Conservation (phyloP, 148 eudicot species). For the Amaranthus hypochondriacus region DNA sequence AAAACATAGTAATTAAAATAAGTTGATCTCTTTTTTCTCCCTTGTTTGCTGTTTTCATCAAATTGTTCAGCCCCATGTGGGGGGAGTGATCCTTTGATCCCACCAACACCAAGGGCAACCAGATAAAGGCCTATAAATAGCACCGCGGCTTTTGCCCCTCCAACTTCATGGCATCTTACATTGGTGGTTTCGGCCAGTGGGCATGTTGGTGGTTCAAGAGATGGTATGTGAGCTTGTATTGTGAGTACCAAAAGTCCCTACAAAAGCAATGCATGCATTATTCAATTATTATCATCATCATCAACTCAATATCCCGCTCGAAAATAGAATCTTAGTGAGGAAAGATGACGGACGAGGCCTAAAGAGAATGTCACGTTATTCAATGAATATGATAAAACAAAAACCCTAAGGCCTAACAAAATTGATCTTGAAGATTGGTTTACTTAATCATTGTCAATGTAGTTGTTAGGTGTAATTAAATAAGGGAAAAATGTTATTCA, state of each 20-base stretch:
- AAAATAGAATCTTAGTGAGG: no score
- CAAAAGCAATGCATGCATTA: no score
- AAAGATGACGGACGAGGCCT: neutral
- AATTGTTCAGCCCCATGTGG: slow-evolving; percentile 92
- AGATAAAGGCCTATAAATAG: slow-evolving; percentile 68
- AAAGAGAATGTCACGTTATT: no score
- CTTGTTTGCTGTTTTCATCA: slow-evolving; percentile 55
- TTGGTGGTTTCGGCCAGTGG: slow-evolving; percentile 9
- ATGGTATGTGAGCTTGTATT: slow-evolving; percentile 60
- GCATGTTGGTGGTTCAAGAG: slow-evolving; percentile 66
- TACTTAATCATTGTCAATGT: no score
- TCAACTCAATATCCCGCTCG: no score
- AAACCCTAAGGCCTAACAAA: no score
- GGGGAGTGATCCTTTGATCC: slow-evolving; percentile 85
- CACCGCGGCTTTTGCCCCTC: slow-evolving; percentile 58
- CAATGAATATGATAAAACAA: no score
- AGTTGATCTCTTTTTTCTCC: slow-evolving; percentile 76
- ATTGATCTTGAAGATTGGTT: no score
- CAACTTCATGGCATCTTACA: slow-evolving; percentile 41
- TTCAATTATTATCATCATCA: no score
- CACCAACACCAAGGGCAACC: slow-evolving; percentile 78
- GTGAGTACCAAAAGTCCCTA: slow-evolving; percentile 75
- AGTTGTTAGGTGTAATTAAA: no score
- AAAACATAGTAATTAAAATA: slow-evolving; percentile 94
- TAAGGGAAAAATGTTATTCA: no score